These are phyloP conservation scores for Botrytis pseudocinerea DNA, from an alignment of 2,329 filamentous ascomycete genomes.

Conservation along the genomic window DNA sequence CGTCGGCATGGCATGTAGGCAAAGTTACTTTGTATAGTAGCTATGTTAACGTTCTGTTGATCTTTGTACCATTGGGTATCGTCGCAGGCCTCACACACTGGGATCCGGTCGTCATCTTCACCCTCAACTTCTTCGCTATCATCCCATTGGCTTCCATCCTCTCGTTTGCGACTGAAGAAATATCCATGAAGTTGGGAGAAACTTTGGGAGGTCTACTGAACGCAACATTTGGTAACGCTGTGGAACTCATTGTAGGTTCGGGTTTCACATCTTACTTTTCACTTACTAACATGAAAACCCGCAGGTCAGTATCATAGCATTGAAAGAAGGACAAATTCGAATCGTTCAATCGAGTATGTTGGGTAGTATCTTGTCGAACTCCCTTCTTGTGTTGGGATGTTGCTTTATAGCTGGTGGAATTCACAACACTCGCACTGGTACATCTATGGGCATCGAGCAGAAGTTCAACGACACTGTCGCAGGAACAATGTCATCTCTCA, in stretches of 20 bases:
- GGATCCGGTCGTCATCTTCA: conserved; percentile 55
- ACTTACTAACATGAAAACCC: neutral
- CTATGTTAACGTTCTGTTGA: conserved; percentile 72
- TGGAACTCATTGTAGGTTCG: conserved; percentile 52
- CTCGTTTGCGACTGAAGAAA: conserved; percentile 43
- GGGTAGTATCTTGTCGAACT: conserved; percentile 91
- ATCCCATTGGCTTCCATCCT: conserved; percentile 53
- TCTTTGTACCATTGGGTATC: conserved; percentile 78
- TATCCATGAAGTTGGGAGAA: conserved; percentile 56
- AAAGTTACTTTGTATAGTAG: conserved; percentile 39
- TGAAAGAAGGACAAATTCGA: conserved; percentile 81
- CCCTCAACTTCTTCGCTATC: conserved; percentile 61
- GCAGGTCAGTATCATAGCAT: conserved; percentile 88
- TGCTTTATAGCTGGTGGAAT: conserved; percentile 77
- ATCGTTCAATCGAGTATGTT: conserved; percentile 98
- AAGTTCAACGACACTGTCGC: conserved; percentile 74
- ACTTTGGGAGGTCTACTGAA: conserved; percentile 58
- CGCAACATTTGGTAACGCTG: conserved; percentile 52
- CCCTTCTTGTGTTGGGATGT: conserved; percentile 81
- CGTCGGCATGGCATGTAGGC: conserved; percentile 32
- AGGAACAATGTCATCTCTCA: conserved; percentile 71
- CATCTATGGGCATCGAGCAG: conserved; percentile 56
- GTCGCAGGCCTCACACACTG: conserved; percentile 53
- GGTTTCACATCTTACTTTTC: neutral
- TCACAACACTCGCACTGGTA: conserved; percentile 46